These are phyloP conservation scores for Blastobotrys serpentis DNA, from an alignment of 1,139 yeast species.

Conservation along the genomic window DNA sequence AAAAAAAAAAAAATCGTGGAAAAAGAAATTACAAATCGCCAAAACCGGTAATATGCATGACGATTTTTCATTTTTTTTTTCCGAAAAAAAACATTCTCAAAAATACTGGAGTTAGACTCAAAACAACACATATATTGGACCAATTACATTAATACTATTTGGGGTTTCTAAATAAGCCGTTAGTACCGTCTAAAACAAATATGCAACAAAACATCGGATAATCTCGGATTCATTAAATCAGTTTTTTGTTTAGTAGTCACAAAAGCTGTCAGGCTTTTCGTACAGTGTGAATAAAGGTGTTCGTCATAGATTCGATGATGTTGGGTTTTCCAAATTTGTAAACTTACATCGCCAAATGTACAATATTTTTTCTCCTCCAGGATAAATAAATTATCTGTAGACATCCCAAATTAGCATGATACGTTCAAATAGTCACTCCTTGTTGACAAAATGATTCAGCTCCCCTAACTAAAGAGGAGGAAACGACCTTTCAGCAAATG, in stretches of 20 bases:
- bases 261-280: conserved; percentile 30
- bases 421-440: neutral
- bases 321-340: neutral
- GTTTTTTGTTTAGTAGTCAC: conserved; percentile 29
- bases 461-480: conserved; percentile 10
- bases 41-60: conserved; percentile 1
- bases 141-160: neutral
- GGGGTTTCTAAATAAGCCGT: conserved; percentile 1
- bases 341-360: conserved; percentile 7
- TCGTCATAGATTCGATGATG: conserved; percentile 29
- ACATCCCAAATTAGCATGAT: conserved; percentile 11
- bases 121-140: neutral
- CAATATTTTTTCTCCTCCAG: neutral
- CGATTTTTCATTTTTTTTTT: conserved; percentile 10
- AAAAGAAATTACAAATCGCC: conserved; percentile 8
- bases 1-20: conserved; percentile 7
- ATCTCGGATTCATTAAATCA: conserved; percentile 40
- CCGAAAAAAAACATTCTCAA: conserved; percentile 4
- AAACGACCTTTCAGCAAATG: conserved; percentile 33
- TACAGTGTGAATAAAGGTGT: conserved; percentile 38
- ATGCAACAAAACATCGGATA: conserved; percentile 1
- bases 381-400: conserved; percentile 1
- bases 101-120: neutral
- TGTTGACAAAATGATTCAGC: neutral
- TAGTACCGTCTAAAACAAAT: conserved; percentile 6